Evolutionary conservation across 495 filamentous ascomycete species (phyloP).

Genomic region (Bacidia gigantensis): DNA sequence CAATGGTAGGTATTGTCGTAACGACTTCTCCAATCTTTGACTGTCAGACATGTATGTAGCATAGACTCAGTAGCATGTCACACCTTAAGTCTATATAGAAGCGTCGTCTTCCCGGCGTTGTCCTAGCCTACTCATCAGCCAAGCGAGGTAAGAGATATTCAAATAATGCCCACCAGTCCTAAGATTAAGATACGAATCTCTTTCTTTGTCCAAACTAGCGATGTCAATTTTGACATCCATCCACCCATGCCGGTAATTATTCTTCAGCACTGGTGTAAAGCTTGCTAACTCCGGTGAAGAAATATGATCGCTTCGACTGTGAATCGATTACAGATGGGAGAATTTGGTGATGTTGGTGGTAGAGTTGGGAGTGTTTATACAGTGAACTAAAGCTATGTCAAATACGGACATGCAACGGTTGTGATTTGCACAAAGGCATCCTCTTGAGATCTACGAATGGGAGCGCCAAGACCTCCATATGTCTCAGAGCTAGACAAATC

Average conservation of each 20-base stretch:
- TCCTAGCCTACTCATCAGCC: slow-evolving; percentile 43
- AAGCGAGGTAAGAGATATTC: background rate
- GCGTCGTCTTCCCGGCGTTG: slow-evolving; percentile 95
- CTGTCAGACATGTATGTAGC: background rate
- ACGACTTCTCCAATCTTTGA: slow-evolving; percentile 91
- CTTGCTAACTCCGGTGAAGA: too few relatives aligned
- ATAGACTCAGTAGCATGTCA: slow-evolving; percentile 10
- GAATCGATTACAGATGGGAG: too few relatives aligned
- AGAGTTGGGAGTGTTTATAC: too few relatives aligned
- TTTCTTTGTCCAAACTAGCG: slow-evolving; percentile 80
- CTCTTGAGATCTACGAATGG: too few relatives aligned
- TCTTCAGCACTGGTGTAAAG: background rate
- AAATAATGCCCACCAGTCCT: slow-evolving; percentile 56
- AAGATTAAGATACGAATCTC: slow-evolving; percentile 94
- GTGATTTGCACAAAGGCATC: too few relatives aligned
- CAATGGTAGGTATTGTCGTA: slow-evolving; percentile 96
- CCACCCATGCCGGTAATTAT: slow-evolving; percentile 49
- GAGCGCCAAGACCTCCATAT: too few relatives aligned
- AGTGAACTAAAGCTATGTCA: too few relatives aligned
- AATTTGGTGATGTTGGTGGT: too few relatives aligned
- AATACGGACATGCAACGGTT: too few relatives aligned
- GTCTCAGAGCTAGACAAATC: too few relatives aligned
- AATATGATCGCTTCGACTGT: too few relatives aligned
- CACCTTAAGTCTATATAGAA: slow-evolving; percentile 93
- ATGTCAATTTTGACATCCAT: slow-evolving; percentile 61